Percentiles rank a stretch among this genome's conserved stretches.
phyloP scores from a whole-genome alignment of 140 eudicot genomes.

The Cichorium intybus region DNA sequence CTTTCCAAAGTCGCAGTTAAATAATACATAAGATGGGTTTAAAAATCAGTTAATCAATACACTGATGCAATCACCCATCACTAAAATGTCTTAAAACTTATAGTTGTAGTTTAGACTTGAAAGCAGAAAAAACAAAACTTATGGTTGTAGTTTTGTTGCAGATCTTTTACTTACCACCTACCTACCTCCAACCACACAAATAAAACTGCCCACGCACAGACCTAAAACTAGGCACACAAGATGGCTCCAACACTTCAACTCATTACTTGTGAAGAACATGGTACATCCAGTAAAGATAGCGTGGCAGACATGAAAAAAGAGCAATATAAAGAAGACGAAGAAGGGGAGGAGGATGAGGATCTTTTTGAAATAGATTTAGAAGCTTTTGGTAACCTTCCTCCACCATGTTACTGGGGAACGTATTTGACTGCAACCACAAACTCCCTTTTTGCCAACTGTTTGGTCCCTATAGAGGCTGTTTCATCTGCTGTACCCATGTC shows the following conservation, averaged over 20 bases:
- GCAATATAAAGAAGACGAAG: slow-evolving; percentile 4
- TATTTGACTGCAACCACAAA: slow-evolving; percentile 36
- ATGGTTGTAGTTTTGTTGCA: slow-evolving; percentile 35
- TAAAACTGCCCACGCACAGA: slow-evolving; percentile 15
- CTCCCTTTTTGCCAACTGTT: slow-evolving; percentile 69
- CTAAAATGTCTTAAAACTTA: slow-evolving; percentile 3
- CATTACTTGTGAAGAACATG: slow-evolving; percentile 4
- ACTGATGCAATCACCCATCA: neutral
- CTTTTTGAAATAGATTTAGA: slow-evolving; percentile 72
- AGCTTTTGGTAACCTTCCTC: slow-evolving; percentile 35
- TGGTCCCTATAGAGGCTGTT: slow-evolving; percentile 58
- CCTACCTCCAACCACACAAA: slow-evolving; percentile 14
- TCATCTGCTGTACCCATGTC: slow-evolving; percentile 60
- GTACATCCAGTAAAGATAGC: neutral
- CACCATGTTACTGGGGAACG: slow-evolving; percentile 55
- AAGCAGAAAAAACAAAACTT: neutral
- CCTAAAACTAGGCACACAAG: slow-evolving; percentile 3
- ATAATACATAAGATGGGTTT: slow-evolving; percentile 7
- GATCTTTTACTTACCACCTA: slow-evolving; percentile 22
- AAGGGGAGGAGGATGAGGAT: slow-evolving; percentile 48
- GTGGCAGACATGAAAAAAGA: slow-evolving; percentile 13
- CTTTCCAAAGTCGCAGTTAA: slow-evolving; percentile 21
- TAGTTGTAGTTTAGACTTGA: slow-evolving; percentile 31
- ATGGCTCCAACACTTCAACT: slow-evolving; percentile 16
- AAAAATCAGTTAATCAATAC: slow-evolving; percentile 21